Evolutionary conservation across 208 protist species (phyloP), one percentile per base, ranked within the genome.

Genomic region (Sergeia podlipaevii): DNA sequence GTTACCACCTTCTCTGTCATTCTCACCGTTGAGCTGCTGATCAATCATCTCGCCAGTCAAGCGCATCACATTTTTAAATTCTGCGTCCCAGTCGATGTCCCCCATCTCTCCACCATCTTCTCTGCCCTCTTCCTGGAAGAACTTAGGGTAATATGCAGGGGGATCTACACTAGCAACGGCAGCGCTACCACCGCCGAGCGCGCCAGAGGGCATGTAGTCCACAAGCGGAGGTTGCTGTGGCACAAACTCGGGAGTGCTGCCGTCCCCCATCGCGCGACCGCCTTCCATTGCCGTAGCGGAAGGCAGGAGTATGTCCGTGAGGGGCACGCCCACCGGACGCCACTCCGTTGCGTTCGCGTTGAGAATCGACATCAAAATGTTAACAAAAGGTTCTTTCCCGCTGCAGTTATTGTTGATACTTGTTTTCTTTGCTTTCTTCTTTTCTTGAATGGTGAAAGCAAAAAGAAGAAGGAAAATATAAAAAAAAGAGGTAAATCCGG

Each of bases 261-360:
- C n/a, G n/a, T n/a, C n/a, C n/a, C n/a, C n/a, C n/a, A n/a, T n/a
- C n/a, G n/a, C n/a, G n/a, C n/a, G n/a, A n/a, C n/a, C n/a, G n/a
- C n/a, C n/a, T n/a, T n/a, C n/a, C n/a, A n/a, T n/a, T 17, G 53
- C 50, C 8, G 74, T 76, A n/a, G 79, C 65, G 4, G 74, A 58
- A 1, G 76, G 76, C 7, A 89, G 70, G 15, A 43, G 45, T 36
- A 89, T 59, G 27, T 64, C 53, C 2, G 60, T 60, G 42, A 81
- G 65, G 28, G 61, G 57, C 10, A 28, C 72, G 17, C 69, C 66
- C 1, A 68, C 65, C n/a, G 84, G 86, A 20, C 60, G 70, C 86
- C 86, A 93, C 59, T 93, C 86, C 45, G 64, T 76, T 28, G 86
- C 86, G 34, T 89, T 81, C 4, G 71, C 80, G 50, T 93, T 90